phyloP scores from a whole-genome alignment of 768 basidiomycete species.

The Termitomyces sp. region DNA sequence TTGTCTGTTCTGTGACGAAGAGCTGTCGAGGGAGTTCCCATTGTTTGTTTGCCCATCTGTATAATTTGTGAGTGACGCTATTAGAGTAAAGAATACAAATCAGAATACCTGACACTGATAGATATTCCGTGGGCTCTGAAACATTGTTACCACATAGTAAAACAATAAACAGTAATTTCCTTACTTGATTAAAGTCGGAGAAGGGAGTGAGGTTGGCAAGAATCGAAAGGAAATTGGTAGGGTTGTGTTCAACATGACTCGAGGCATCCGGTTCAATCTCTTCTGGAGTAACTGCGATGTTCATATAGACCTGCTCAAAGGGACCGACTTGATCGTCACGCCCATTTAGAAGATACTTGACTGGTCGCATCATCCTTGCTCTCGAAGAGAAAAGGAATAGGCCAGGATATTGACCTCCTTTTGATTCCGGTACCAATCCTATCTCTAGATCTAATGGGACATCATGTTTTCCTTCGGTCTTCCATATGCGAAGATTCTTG shows the following conservation, averaged over 20 bases:
- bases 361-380: slow-evolving; percentile 97
- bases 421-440: slow-evolving; percentile 80
- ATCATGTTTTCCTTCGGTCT: slow-evolving; percentile 79
- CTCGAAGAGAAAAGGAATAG: slow-evolving; percentile 85
- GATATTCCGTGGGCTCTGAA: slow-evolving; percentile 82
- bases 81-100: background rate
- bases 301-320: slow-evolving; percentile 99
- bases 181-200: slow-evolving; percentile 97
- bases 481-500: slow-evolving; percentile 85
- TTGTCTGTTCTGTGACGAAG: slow-evolving; percentile 93
- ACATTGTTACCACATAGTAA: slow-evolving; percentile 4
- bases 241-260: slow-evolving; percentile 89
- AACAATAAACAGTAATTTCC: slow-evolving; percentile 18
- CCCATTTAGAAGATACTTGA: slow-evolving; percentile 84
- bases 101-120: slow-evolving; percentile 81
- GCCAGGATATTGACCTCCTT: slow-evolving; percentile 96
- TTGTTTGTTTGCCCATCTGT: slow-evolving; percentile 99
- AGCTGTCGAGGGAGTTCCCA: slow-evolving; percentile 97
- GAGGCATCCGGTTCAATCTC: slow-evolving; percentile 76
- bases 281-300: slow-evolving; percentile 86
- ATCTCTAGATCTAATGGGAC: slow-evolving; percentile 94
- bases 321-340: slow-evolving; percentile 87
- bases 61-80: background rate
- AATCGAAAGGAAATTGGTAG: slow-evolving; percentile 94
- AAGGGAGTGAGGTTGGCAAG: slow-evolving; percentile 97